phyloP scores from a whole-genome alignment of 2,329 filamentous ascomycete species.

The Hymenoscyphus occultus region DNA sequence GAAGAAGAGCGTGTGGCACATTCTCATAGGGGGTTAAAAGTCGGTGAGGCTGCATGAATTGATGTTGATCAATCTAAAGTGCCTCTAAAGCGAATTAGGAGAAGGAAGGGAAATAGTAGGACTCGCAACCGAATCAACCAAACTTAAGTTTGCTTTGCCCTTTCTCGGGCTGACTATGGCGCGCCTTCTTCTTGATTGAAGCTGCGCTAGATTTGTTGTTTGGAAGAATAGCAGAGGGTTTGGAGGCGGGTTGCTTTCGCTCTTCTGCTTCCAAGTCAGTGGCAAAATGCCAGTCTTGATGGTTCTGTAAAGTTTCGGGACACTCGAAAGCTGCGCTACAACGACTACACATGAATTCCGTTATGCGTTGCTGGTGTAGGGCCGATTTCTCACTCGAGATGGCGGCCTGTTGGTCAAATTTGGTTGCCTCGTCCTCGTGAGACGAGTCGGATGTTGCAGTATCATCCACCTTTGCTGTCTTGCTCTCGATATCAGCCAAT shows the following conservation, averaged over 20 bases:
- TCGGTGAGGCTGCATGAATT: conserved; percentile 14
- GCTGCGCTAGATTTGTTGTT: conserved; percentile 36
- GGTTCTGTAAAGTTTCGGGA: conserved; percentile 63
- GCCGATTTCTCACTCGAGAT: conserved; percentile 25
- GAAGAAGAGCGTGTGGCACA: conserved; percentile 29
- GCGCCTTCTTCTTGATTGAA: conserved; percentile 30
- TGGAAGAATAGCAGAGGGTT: conserved; percentile 16
- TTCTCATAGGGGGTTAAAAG: conserved; percentile 24
- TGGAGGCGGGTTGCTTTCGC: conserved; percentile 26
- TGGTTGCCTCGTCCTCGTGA: conserved; percentile 32
- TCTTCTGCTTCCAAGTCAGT: conserved; percentile 68
- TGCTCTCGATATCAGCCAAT: conserved; percentile 20
- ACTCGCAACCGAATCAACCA: conserved; percentile 31
- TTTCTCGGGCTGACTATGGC: conserved; percentile 43
- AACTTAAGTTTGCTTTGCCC: conserved; percentile 61
- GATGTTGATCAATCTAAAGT: conserved; percentile 4
- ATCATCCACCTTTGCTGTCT: conserved; percentile 16
- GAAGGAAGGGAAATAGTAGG: neutral
- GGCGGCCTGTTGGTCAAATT: conserved; percentile 25
- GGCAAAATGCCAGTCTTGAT: conserved; percentile 93
- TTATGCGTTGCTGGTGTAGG: conserved; percentile 38
- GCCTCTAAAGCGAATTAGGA: neutral
- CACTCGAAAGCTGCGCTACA: conserved; percentile 62
- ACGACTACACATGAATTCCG: conserved; percentile 54
- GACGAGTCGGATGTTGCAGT: conserved; percentile 18